phyloP scores from a whole-genome alignment of 257 asterid genomes.

The Linaria vulgaris region DNA sequence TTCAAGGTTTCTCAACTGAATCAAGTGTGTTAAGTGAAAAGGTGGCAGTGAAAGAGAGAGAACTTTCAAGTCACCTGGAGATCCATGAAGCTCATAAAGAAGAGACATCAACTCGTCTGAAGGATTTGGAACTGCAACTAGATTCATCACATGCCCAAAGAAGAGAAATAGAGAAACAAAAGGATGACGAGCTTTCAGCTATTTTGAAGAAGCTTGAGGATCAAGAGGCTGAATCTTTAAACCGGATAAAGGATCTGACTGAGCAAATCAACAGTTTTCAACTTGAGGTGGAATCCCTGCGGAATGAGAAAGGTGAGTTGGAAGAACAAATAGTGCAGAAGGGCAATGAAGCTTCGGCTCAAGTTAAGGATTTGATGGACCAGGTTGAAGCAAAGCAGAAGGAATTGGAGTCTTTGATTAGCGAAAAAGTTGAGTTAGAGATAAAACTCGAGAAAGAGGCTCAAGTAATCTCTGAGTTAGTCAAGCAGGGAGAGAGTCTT shows the following conservation, averaged over 20 bases:
- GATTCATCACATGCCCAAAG: slow-evolving; percentile 52
- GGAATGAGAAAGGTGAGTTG: slow-evolving; percentile 42
- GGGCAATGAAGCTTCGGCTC: slow-evolving; percentile 44
- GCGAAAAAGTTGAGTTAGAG: slow-evolving; percentile 53
- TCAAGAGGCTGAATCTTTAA: slow-evolving; percentile 48
- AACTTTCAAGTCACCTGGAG: slow-evolving; percentile 53
- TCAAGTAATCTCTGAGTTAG: slow-evolving; percentile 45
- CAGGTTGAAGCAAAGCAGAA: slow-evolving; percentile 44
- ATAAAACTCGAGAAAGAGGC: slow-evolving; percentile 43
- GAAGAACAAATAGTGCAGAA: slow-evolving; percentile 49
- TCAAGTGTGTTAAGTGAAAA: slow-evolving; percentile 37
- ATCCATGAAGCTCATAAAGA: slow-evolving; percentile 69
- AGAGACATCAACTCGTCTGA: slow-evolving; percentile 49
- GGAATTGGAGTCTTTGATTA: slow-evolving; percentile 45
- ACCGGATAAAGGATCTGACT: slow-evolving; percentile 50
- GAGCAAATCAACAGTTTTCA: slow-evolving; percentile 42
- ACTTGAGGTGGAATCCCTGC: slow-evolving; percentile 52
- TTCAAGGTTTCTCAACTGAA: slow-evolving; percentile 37
- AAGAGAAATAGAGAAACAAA: slow-evolving; percentile 62
- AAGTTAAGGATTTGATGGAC: slow-evolving; percentile 42
- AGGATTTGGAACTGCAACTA: slow-evolving; percentile 71
- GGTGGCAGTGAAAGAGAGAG: slow-evolving; percentile 37
- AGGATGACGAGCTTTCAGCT: slow-evolving; percentile 57
- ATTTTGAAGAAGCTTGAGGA: slow-evolving; percentile 57
- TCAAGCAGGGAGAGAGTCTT: slow-evolving; percentile 46